Evolutionary conservation across 257 asterid genomes (phyloP).

Genomic region (Salvia rosmarinus): DNA sequence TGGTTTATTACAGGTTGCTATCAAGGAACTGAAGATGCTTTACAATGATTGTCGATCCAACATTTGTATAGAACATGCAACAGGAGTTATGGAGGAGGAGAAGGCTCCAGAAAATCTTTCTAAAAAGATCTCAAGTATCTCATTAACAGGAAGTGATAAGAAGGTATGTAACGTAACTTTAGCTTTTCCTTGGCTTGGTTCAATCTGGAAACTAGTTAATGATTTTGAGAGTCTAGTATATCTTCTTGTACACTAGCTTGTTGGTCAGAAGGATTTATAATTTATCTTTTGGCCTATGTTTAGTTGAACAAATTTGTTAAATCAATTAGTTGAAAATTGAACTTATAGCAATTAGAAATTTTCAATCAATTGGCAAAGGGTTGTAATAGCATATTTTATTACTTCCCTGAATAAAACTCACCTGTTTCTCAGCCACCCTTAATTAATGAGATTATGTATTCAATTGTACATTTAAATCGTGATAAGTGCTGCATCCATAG

Average conservation of each 20-base stretch:
- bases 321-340: neutral
- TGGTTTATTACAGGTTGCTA: slow-evolving; percentile 49
- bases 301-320: neutral
- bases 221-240: neutral
- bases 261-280: too few relatives aligned
- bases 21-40: slow-evolving; percentile 71
- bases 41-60: slow-evolving; percentile 68
- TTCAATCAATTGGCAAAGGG: neutral
- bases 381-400: neutral
- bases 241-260: slow-evolving; percentile 1
- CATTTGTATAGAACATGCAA: slow-evolving; percentile 90
- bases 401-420: neutral
- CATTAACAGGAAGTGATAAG: slow-evolving; percentile 69
- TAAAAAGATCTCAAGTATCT: slow-evolving; percentile 63
- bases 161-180: slow-evolving; percentile 48
- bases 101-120: slow-evolving; percentile 86
- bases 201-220: neutral
- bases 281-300: neutral
- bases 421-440: too few relatives aligned
- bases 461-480: too few relatives aligned
- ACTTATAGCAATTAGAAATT: neutral
- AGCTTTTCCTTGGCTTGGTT: slow-evolving; percentile 17
- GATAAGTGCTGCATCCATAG: too few relatives aligned
- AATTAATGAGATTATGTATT: too few relatives aligned
- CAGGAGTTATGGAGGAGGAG: slow-evolving; percentile 87